A percentile compares a stretch with the other conserved stretches of the same genome.
These are phyloP conservation scores for Lipomyces sp. DNA, from an alignment of 805 yeast genomes.

Conservation along the genomic window DNA sequence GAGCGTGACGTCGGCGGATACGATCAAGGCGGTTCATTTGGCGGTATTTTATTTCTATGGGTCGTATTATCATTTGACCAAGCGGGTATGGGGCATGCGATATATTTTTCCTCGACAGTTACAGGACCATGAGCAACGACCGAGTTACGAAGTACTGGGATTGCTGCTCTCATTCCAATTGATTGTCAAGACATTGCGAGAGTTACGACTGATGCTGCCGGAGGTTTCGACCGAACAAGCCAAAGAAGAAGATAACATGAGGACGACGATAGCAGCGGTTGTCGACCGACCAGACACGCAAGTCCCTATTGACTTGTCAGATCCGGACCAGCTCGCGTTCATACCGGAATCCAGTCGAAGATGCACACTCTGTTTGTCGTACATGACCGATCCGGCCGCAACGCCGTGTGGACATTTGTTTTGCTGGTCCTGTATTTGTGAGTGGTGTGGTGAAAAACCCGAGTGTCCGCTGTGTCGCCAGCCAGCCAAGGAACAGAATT, in stretches of 20 bases:
- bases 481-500: slow-evolving; percentile 61
- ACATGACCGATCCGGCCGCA: slow-evolving; percentile 80
- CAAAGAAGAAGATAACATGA: slow-evolving; percentile 18
- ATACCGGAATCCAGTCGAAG: slow-evolving; percentile 73
- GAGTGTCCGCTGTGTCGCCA: slow-evolving; percentile 94
- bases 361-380: slow-evolving; percentile 83
- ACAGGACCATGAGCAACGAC: slow-evolving; percentile 47
- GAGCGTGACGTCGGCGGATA: slow-evolving; percentile 38
- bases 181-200: slow-evolving; percentile 25
- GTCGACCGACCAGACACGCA: neutral
- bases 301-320: slow-evolving; percentile 57
- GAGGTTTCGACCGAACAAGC: slow-evolving; percentile 2
- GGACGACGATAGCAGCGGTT: too few species aligned
- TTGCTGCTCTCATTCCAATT: slow-evolving; percentile 45
- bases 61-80: slow-evolving; percentile 75
- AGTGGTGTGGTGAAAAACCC: slow-evolving; percentile 85
- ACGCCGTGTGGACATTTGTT: slow-evolving; percentile 91
- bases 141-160: slow-evolving; percentile 74
- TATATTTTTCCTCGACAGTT: slow-evolving; percentile 53
- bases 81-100: slow-evolving; percentile 76
- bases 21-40: slow-evolving; percentile 68
- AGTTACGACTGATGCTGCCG: slow-evolving; percentile 12
- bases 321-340: slow-evolving; percentile 63
- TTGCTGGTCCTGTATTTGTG: slow-evolving; percentile 89
- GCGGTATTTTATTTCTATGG: slow-evolving; percentile 86